Base-by-base conservation (phyloP, 805 yeast species). In the Ogataea salicorniae region DNA sequence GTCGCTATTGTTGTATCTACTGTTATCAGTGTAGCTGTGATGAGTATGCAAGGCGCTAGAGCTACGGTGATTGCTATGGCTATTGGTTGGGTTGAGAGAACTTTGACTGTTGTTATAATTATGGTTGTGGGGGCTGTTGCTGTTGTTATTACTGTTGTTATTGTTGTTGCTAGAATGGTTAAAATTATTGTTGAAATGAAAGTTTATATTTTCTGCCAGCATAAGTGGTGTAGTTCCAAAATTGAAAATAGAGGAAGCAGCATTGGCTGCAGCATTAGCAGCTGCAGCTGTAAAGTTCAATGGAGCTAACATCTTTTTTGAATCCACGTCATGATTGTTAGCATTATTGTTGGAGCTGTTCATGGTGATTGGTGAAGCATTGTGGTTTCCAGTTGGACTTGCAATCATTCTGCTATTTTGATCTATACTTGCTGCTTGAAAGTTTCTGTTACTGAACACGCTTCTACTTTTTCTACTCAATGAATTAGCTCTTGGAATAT, bases 401-500 rank as follows among this genome's bases (percentile, higher is more conserved):
- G n/a, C 20, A 26, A 7, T 34, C 23, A 20, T n/a, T 18, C 37
- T 38, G 8, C 3, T 23, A 7, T n/a, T 33, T 33, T 43, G 42
- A 20, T 43, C 42, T 4, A 11, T 23, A 13, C 33, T 33, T 9
- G 16, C 43, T 34, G 18, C 40, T 6, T 53, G 55, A 41, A 46
- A 52, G 6, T 56, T 46, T 44, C 61, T 46, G 22, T 34, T 46
- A 5, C 48, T 52, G 34, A 46, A 33, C 34, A 51, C 15, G 35
- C 52, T 54, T 46, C 63, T 57, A 50, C 43, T 51, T 42, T 50
- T 60, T 53, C 54, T 58, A 51, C 37, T 70, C 49, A 42, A 60
- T 2, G 60, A 55, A 37, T 49, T 58, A 8, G 58, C 48, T 37
- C 64, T 58, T 2, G 65, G 63, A 6, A 62, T 68, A 2, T 84